A percentile compares a stretch with the other conserved stretches of the same genome.
These are phyloP conservation scores for Mrakia frigida DNA, from an alignment of 768 basidiomycete species.

Conservation along the genomic window DNA sequence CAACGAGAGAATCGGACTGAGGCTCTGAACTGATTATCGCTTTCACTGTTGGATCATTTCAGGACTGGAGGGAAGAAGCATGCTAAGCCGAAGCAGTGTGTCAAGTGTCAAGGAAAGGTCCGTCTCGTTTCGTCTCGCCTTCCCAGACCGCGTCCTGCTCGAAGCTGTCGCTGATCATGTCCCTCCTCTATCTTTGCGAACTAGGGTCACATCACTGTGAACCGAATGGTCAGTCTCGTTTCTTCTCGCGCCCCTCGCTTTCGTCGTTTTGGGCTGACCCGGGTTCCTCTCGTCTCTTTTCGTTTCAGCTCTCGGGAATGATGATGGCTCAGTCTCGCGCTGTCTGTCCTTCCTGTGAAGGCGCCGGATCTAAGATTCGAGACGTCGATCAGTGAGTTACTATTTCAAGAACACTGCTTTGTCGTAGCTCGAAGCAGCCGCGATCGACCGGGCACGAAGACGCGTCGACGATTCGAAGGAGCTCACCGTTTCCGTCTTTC, in stretches of 20 bases:
- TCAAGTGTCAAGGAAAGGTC: constrained; percentile 76
- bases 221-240: constrained; percentile 42
- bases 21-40: too few species aligned
- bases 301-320: constrained; percentile 35
- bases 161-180: too few species aligned
- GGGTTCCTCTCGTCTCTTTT: neutral
- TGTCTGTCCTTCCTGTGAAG: constrained; percentile 44
- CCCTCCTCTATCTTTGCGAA: neutral
- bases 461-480: neutral
- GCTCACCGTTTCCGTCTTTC: neutral
- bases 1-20: neutral
- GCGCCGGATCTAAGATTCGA: constrained; percentile 55
- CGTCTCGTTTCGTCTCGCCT: neutral
- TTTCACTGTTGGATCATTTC: neutral
- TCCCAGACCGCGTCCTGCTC: too few species aligned
- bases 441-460: too few species aligned
- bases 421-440: too few species aligned
- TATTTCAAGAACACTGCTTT: too few species aligned
- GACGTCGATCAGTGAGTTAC: constrained; percentile 79
- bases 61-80: constrained; percentile 77
- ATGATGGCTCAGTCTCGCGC: constrained; percentile 43
- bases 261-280: neutral
- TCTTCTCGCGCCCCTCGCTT: neutral
- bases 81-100: constrained; percentile 79
- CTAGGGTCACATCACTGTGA: constrained; percentile 36